phyloP scores from a whole-genome alignment of 202 grass and related monocot genomes.

The Eragrostis tef region DNA sequence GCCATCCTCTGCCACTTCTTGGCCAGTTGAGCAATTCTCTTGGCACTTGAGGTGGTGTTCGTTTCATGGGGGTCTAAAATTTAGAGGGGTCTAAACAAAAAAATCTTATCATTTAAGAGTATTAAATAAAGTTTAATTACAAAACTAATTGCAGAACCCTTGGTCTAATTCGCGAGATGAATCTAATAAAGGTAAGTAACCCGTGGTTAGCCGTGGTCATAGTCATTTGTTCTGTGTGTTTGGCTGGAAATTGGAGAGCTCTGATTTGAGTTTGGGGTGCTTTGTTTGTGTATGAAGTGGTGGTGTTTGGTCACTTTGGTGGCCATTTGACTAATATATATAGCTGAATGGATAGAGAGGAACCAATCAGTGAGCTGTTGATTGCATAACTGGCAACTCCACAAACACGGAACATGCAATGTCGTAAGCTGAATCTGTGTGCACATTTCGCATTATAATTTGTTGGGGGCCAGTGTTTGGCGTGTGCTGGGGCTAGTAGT shows the following conservation, averaged over 20 bases:
- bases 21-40: constrained; percentile 42
- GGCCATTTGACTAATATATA: constrained; percentile 33
- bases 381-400: too few species aligned
- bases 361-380: neutral
- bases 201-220: too few species aligned
- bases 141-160: too few species aligned
- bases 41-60: too few species aligned
- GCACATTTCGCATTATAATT: neutral
- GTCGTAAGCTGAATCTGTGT: neutral
- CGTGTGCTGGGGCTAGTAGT: neutral
- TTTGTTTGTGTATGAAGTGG: constrained; percentile 6
- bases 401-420: constrained; percentile 15
- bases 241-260: constrained; percentile 4
- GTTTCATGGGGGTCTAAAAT: too few species aligned
- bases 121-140: too few species aligned
- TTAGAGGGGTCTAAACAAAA: too few species aligned
- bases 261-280: constrained; percentile 8
- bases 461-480: constrained; percentile 26
- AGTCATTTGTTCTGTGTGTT: neutral
- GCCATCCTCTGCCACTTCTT: constrained; percentile 58
- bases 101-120: too few species aligned
- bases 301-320: constrained; percentile 43
- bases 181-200: too few species aligned
- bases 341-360: constrained; percentile 22
- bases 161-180: too few species aligned